Conservation (phyloP, 371 early-diverging fungal species). For the Lichtheimia corymbifera region DNA sequence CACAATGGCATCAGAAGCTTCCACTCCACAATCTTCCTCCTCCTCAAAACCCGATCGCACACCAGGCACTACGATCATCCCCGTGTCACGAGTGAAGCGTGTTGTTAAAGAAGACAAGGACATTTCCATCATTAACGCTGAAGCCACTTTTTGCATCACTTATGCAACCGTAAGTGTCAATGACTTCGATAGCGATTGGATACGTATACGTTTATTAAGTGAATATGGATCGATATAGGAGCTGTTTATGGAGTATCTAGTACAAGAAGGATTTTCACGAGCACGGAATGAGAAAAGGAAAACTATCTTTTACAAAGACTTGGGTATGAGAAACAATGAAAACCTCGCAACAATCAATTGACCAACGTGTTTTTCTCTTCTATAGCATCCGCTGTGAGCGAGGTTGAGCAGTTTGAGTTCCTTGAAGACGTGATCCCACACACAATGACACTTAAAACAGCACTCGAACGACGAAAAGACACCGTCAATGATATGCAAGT, state of each 20-base stretch:
- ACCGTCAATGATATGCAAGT: conserved; percentile 28
- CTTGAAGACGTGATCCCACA: conserved; percentile 59
- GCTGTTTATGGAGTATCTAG: conserved; percentile 76
- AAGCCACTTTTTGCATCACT: conserved; percentile 77
- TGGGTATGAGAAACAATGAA: conserved; percentile 50
- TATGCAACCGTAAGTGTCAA: conserved; percentile 65
- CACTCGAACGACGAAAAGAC: conserved; percentile 55
- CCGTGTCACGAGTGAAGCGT: conserved; percentile 77
- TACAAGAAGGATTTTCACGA: conserved; percentile 61
- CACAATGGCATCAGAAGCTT: conserved; percentile 14
- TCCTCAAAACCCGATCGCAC: conserved; percentile 24
- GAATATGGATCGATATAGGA: conserved; percentile 46
- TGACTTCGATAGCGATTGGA: background rate
- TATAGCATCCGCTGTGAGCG: conserved; percentile 41
- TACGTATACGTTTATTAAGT: background rate
- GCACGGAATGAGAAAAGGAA: conserved; percentile 74
- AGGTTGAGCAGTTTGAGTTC: conserved; percentile 48
- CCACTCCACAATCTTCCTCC: conserved; percentile 10
- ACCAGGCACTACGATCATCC: conserved; percentile 64
- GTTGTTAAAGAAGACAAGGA: conserved; percentile 87
- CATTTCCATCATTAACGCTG: conserved; percentile 65
- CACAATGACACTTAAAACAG: conserved; percentile 56
- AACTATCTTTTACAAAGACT: conserved; percentile 75
- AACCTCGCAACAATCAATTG: background rate
- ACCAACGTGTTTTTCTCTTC: background rate